Conservation (phyloP, 768 basidiomycete species). For the Serendipita sp. region DNA sequence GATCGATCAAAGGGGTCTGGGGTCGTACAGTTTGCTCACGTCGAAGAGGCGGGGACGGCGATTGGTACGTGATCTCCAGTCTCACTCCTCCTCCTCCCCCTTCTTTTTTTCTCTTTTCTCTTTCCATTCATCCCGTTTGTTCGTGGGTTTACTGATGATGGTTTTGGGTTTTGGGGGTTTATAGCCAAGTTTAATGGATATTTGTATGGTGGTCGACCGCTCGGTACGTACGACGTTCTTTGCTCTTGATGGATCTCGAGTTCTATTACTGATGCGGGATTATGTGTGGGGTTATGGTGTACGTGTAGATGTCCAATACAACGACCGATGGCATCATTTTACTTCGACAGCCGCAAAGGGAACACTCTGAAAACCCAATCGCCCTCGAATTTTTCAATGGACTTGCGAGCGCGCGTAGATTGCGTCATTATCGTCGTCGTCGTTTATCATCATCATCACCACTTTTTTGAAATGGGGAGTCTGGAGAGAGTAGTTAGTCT, state of each 20-base stretch:
- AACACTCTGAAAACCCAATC: not conserved
- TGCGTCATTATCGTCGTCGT: too few relatives aligned
- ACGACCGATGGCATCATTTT: conserved; percentile 91
- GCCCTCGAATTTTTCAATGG: too few relatives aligned
- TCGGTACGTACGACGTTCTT: conserved; percentile 33
- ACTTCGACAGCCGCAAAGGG: conserved; percentile 80
- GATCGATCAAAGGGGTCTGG: conserved; percentile 87
- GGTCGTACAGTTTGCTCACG: conserved; percentile 84
- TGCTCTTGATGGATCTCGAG: not conserved
- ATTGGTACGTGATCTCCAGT: conserved; percentile 38
- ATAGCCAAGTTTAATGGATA: conserved; percentile 88
- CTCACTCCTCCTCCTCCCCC: not conserved
- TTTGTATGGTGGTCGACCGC: conserved; percentile 82
- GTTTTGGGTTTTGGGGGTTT: not conserved
- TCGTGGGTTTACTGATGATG: not conserved
- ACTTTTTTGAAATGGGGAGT: too few relatives aligned
- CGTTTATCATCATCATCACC: too few relatives aligned
- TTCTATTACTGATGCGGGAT: too few relatives aligned
- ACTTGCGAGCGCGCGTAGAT: too few relatives aligned
- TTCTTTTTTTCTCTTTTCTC: not conserved
- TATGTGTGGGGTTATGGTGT: not conserved
- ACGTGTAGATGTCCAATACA: conserved; percentile 70
- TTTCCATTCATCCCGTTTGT: not conserved
- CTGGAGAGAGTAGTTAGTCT: too few relatives aligned
- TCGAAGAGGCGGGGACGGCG: conserved; percentile 82